A percentile compares a stretch with the other conserved stretches of the same genome.
phyloP scores from a whole-genome alignment of 2,329 filamentous ascomycete genomes.

The Aspergillus neotritici region DNA sequence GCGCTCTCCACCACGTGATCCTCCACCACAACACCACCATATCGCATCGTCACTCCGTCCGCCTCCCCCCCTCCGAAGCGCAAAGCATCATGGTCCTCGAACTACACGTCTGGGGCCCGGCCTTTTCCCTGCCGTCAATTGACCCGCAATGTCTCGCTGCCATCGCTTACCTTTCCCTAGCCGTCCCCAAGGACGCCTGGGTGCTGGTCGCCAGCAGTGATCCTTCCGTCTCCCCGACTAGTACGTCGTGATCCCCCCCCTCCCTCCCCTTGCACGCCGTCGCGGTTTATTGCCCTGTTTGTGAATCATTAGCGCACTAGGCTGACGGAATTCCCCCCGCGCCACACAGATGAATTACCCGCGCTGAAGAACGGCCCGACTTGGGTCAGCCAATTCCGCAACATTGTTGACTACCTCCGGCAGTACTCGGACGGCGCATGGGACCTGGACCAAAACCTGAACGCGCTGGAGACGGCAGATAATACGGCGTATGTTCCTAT shows the following conservation, averaged over 20 bases:
- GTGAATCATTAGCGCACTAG: background rate
- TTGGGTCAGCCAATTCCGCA: slow-evolving; percentile 50
- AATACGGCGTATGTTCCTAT: slow-evolving; percentile 42
- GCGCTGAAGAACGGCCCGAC: slow-evolving; percentile 51
- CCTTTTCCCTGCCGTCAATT: slow-evolving; percentile 82
- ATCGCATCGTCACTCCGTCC: slow-evolving; percentile 17
- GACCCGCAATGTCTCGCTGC: slow-evolving; percentile 84
- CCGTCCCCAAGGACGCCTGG: slow-evolving; percentile 58
- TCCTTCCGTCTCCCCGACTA: slow-evolving; percentile 62
- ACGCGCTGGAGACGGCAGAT: slow-evolving; percentile 43
- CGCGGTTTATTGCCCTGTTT: background rate
- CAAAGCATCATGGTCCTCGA: slow-evolving; percentile 53
- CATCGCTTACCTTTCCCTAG: slow-evolving; percentile 67
- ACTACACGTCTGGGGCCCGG: slow-evolving; percentile 85
- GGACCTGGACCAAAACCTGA: slow-evolving; percentile 44
- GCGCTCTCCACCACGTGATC: slow-evolving; percentile 9
- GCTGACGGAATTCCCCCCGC: slow-evolving; percentile 8
- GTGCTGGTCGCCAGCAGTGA: slow-evolving; percentile 68
- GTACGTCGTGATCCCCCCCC: slow-evolving; percentile 45
- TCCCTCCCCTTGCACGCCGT: background rate
- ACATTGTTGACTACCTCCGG: slow-evolving; percentile 49
- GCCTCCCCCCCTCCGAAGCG: slow-evolving; percentile 1
- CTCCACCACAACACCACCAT: background rate
- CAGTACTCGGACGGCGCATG: slow-evolving; percentile 44
- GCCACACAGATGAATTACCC: slow-evolving; percentile 49